A percentile compares a stretch with the other conserved stretches of the same genome.
phyloP scores from a whole-genome alignment of 371 early-diverging fungal species.

The Lichtheimia ornata region DNA sequence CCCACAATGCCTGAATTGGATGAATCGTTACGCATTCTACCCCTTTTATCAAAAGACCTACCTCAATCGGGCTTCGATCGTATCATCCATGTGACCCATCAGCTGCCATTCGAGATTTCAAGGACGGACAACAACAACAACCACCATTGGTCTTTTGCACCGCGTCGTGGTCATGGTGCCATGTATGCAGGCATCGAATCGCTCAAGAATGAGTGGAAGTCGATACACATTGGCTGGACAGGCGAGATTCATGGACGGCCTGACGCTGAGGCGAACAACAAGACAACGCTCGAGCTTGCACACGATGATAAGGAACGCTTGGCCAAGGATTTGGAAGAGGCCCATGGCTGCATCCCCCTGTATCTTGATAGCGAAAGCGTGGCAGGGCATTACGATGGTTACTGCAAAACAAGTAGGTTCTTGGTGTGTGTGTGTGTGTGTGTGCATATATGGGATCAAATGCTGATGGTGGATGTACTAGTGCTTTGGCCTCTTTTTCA shows the following conservation, averaged over 20 bases:
- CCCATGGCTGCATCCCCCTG: conserved; percentile 72
- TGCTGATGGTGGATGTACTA: conserved; percentile 12
- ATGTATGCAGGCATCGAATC: conserved; percentile 75
- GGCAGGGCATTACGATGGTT: conserved; percentile 85
- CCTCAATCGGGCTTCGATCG: conserved; percentile 22
- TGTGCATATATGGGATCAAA: neutral
- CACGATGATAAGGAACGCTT: conserved; percentile 42
- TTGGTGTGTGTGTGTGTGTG: neutral
- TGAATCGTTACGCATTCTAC: neutral
- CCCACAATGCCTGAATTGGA: neutral
- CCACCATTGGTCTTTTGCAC: conserved; percentile 23
- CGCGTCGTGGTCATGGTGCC: conserved; percentile 74
- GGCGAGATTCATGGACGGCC: conserved; percentile 56
- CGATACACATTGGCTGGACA: conserved; percentile 69
- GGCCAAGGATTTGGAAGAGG: conserved; percentile 39
- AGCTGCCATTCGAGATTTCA: conserved; percentile 32
- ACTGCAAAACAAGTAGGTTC: conserved; percentile 81
- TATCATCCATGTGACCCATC: conserved; percentile 55
- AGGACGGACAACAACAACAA: neutral
- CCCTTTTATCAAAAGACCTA: neutral
- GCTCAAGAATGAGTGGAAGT: conserved; percentile 47
- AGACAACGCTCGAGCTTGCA: conserved; percentile 21
- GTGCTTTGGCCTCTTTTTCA: conserved; percentile 98
- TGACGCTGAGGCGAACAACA: conserved; percentile 28
- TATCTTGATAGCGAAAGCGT: conserved; percentile 74